A percentile compares a stretch with the other conserved stretches of the same genome.
These are phyloP conservation scores for Globisporangium rhizosaccharum DNA, from an alignment of 352 stramenopile genomes.

Conservation along the genomic window DNA sequence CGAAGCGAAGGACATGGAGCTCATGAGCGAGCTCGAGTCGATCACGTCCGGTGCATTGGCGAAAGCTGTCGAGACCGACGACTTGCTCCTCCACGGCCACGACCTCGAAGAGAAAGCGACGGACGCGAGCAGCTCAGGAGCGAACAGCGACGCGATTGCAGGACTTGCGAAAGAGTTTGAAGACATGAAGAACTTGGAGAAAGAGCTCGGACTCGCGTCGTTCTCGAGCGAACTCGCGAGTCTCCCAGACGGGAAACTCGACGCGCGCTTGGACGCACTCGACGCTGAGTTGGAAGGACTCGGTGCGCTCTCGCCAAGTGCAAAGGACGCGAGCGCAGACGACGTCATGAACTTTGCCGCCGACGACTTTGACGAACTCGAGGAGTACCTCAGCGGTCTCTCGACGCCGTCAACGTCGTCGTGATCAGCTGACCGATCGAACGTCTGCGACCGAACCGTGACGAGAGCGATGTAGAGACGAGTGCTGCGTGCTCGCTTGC, in stretches of 20 bases:
- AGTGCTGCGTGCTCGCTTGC: not conserved
- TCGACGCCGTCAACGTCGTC: constrained; percentile 33
- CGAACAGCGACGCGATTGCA: constrained; percentile 29
- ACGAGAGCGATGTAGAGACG: not conserved
- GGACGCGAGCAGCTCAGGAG: constrained; percentile 7
- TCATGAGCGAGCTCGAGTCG: constrained; percentile 85
- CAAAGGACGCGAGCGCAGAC: constrained; percentile 35
- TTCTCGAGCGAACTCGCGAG: constrained; percentile 44
- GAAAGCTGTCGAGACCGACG: constrained; percentile 31
- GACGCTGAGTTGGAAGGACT: constrained; percentile 74
- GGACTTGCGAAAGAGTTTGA: constrained; percentile 67
- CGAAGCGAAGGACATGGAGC: constrained; percentile 80
- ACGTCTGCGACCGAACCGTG: not conserved
- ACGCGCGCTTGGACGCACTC: constrained; percentile 60
- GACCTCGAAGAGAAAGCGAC: constrained; percentile 43
- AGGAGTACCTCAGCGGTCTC: constrained; percentile 83
- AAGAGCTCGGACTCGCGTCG: constrained; percentile 68
- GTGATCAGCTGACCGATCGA: not conserved
- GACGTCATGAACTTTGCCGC: constrained; percentile 84
- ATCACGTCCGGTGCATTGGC: constrained; percentile 51
- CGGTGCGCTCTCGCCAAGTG: constrained; percentile 31
- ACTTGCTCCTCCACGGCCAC: constrained; percentile 14
- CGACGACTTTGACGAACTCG: constrained; percentile 86
- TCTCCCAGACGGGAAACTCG: constrained; percentile 46
- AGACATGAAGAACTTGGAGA: constrained; percentile 79